Base-by-base conservation (phyloP, 805 yeast genomes). In the Vanderwaltozyma polyspora region DNA sequence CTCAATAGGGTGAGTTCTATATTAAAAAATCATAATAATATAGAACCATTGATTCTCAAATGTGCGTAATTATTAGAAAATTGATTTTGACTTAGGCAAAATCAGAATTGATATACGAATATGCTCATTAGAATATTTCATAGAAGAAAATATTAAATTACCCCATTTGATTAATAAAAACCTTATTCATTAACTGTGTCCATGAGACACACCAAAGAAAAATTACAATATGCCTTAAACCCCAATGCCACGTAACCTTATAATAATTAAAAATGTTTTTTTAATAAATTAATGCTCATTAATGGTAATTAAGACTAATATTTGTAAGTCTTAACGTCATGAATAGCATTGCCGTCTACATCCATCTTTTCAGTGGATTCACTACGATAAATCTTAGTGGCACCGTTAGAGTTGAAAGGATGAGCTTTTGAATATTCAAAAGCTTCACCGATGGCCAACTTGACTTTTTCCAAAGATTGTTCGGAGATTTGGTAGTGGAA, bases 401-500 rank as follows among this genome's bases (percentile, higher is more conserved):
- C 71, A 37, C 73, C 74, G 42, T 60, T 63, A 36, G 63, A 58
- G 42, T 56, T 52, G 49, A 63, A 70, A 22, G 85, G 85, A 43
- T 72, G 63, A 30, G 51, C 53, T 43, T 66, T 54, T 1, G 85
- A 70, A 41, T 69, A 63, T 36, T 72, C 67, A 45, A 60, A 67
- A 25, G 79, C 65, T 51, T 79, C 85, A 24, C 63, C 48, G 14
- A 81, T 58, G 2, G 78, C 78, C 30, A 52, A 50, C 48, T 78
- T 79, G 32, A 80, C 63, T 31, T 61, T 64, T 34, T 72, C 79
- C 31, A 78, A 56, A 19, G 79, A 67, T 29, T 67, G 72, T 19
- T 62, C 61, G 16, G 74, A 57, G 37, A 66, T 70, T 58, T 78
- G 86, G 56, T 74, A 76, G 46, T 84, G 94, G 67, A 86, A 79